Evolutionary conservation across 2,329 filamentous ascomycete species (phyloP), one percentile per base, ranked within the genome.

Genomic region (Hypoxylon sp.): DNA sequence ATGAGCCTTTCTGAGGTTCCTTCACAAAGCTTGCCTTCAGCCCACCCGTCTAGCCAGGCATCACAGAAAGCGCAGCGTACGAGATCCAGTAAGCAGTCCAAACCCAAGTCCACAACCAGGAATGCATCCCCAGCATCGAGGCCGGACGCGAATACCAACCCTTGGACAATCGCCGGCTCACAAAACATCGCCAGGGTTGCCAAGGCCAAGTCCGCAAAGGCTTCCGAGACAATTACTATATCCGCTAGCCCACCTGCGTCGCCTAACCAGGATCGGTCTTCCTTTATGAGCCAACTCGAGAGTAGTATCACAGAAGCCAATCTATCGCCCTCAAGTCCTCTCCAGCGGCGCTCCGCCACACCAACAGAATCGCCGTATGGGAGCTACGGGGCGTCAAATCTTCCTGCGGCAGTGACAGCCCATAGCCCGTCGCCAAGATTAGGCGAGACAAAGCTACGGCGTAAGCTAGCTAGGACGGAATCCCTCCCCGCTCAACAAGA

Each of bases 101-200:
- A 71, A 52, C 51, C 70, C 48, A 72, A 72, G 52, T 57, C 65
- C 44, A 68, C 46, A 22, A 41, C 71, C 52, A 67, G 68, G 64
- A 72, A 71, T 59, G 58, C 62, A 64, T 57, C 59, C 46, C 59
- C 63, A 55, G 65, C 58, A 55, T 59, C 69, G 52, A 69, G 67
- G 61, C 68, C 69, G 28, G 67, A 72, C 30, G 28, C 72, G 2
- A 71, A 50, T 6, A 65, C 73, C 56, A 79, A 76, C 64, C 72
- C 76, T 54, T 79, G 80, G 78, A 77, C 76, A 58, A 75, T 78
- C 68, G 73, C 73, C 68, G 75, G 78, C 80, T 82, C 79, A 82
- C 81, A 78, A 71, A 65, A 68, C 67, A 78, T 68, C 68, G 69
- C 79, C 76, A 82, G 80, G 71, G 76, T 57, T 62, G 59, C 60